Evolutionary conservation across 2,329 filamentous ascomycete species (phyloP), one percentile per base, ranked within the genome.

Genomic region (Cladosporium oxysporum): DNA sequence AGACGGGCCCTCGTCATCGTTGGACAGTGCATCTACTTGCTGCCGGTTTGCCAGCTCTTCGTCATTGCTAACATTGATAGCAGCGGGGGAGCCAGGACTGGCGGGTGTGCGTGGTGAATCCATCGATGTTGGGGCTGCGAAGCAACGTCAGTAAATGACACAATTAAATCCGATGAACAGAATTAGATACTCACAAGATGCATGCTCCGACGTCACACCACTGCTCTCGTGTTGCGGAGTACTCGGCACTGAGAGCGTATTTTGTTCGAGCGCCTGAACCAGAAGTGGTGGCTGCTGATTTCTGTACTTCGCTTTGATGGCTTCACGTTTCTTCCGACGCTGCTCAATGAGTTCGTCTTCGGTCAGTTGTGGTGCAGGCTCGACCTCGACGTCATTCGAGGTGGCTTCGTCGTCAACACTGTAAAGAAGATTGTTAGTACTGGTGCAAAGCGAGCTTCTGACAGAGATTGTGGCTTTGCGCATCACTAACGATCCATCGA

Each of bases 281-380:
- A 71, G 93, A 87, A 74, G 62, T 55, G 28, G 64, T 58, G 52
- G 67, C 91, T 85, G 73, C 73, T 90, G 88, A 70, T 79, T 82
- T 78, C 88, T 88, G 73, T 92, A 90, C 81, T 93, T 96, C 76
- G 91, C 90, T 75, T 92, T 87, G 69, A 96, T 90, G 69, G 92
- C 91, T 80, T 95, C 91, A 70, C 93, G 89, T 66, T 91, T 88
- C 75, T 90, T 92, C 31, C 93, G 90, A 64, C 93, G 90, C 73
- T 92, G 89, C 77, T 96, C 91, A 73, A 97, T 91, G 74, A 94
- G 85, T 71, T 91, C 89, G 68, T 90, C 91, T 80, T 96, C 91
- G 76, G 96, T 90, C 18, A 76, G 65, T 71, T 92, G 76, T n/a
- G 85, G 83, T 71, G 71, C 66, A 28, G 72, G 65, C 37, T 74